A percentile compares a stretch with the other conserved stretches of the same genome.
These are phyloP conservation scores for Eleusine coracana DNA, from an alignment of 176 grass and related monocot genomes.

Conservation along the genomic window DNA sequence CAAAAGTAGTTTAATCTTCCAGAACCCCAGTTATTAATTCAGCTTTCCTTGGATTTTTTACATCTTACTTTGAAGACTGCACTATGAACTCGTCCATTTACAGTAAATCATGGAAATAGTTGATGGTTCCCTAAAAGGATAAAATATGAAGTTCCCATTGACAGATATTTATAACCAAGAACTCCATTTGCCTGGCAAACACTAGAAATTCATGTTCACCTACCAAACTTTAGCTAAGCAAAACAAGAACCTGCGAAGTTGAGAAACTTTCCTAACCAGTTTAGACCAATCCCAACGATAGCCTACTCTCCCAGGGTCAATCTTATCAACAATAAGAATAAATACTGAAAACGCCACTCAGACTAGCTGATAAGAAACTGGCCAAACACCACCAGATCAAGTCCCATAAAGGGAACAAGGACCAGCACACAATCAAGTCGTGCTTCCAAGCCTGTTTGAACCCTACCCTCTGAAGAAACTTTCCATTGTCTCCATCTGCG, in stretches of 20 bases:
- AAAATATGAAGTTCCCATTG: not conserved
- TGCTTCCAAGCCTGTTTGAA: not conserved
- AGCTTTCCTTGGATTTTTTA: not conserved
- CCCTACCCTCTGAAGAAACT: too few species aligned
- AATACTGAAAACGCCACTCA: not conserved
- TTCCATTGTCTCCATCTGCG: not conserved
- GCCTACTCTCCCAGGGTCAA: not conserved
- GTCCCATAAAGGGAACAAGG: not conserved
- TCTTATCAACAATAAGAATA: not conserved
- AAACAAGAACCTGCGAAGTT: not conserved
- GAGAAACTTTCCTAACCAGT: not conserved
- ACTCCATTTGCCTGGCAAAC: not conserved
- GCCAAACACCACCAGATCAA: not conserved
- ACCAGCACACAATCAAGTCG: not conserved
- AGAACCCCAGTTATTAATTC: not conserved
- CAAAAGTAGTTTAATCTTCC: not conserved
- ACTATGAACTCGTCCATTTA: slow-evolving; percentile 11
- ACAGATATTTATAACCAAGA: not conserved
- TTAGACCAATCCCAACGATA: not conserved
- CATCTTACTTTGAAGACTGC: not conserved
- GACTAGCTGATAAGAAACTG: not conserved
- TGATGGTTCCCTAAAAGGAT: not conserved
- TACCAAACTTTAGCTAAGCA: not conserved
- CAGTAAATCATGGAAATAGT: not conserved
- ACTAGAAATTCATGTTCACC: not conserved